Base-by-base conservation (phyloP, 2,329 filamentous ascomycete genomes). In the Hysterium pulicare region DNA sequence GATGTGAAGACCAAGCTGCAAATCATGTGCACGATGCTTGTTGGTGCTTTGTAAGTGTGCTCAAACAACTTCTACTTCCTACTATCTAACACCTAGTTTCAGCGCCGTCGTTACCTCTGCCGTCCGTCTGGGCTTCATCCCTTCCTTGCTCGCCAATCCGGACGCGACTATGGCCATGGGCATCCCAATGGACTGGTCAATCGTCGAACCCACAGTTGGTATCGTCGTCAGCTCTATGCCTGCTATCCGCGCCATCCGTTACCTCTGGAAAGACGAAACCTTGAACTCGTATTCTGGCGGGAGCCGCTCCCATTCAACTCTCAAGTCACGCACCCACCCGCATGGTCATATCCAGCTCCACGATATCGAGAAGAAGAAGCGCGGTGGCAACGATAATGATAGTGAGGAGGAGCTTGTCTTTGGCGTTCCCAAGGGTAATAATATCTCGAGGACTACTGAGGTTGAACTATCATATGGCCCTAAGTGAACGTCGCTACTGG, bases 41-140 rank as follows among this genome's bases (percentile, higher is more conserved):
- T 58, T 11, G 53, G 55, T 33, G 45, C 46, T 13, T 56, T 58
- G 50, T 54, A 44, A 54, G 53, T 51, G 19, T 20, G n/a, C 17
- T 33, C 5, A 21, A 16, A 35, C 11, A 5, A 7, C 22, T 15
- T 23, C 4, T 13, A 20, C 13, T 21, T 6, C 13, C 16, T n/a
- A n/a, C n/a, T n/a, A n/a, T n/a, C n/a, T n/a, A n/a, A n/a, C n/a
- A n/a, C n/a, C n/a, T n/a, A n/a, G n/a, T 5, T 33, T 1, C 30
- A 53, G 49, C 32, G 51, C 53, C 11, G 49, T 53, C 13, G 26
- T 57, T 13, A 51, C 50, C n/a, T 53, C 51, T 7, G 47, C 47
- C 11, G 50, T 57, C 15, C 50, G 53, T 26, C 42, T 57, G 13
- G 48, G 44, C 7, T 55, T 57, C 38, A 49, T 55, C 2, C 50